Base-by-base conservation (phyloP, 371 early-diverging fungal genomes). In the Mortierella sp. region DNA sequence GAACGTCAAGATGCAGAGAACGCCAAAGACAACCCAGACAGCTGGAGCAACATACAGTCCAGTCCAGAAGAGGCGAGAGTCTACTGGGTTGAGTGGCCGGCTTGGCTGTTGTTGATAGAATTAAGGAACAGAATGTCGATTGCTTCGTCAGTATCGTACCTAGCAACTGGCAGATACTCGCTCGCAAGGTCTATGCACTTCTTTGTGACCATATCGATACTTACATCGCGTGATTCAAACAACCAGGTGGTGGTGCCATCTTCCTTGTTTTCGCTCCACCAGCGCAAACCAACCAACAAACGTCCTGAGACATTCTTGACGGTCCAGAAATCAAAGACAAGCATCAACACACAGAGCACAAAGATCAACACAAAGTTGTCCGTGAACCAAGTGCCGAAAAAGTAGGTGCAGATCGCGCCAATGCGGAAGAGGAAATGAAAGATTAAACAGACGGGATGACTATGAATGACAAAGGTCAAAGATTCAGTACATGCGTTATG, bases 261-360 rank as follows among this genome's bases (percentile, higher is more conserved):
- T 58, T 97, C 97, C 75, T 92, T 92, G 75, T 98, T 96, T 88
- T 98, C 97, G 89, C 97, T 99, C 99, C 99, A 99, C 99, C 99
- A 99, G 79, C 99, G 94, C 71, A 99, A 88, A 5, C 99, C 99
- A 9, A 99, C 99, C 58, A 99, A 91, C 70, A 98, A 89, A 73
- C 99, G 92, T 6, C 99, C 99, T 24, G 98, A 95, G 26, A 99
- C 96, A 80, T 99, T 99, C 90, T 99, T 99, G 57, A 98, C 98
- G 2, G 98, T 98, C 99, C 99, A 99, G 84, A 99, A 99, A 80
- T 99, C 99, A 89, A 98, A 98, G 14, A 98, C 94, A 60, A 99
- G 94, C 42, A 96, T 91, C 42, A 99, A 90, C 14, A 97, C 95
- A 72, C 96, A 96, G 21, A 98, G 77, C 28, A 99, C 97, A 89